Evolutionary conservation across 2,329 filamentous ascomycete genomes (phyloP).

Genomic region (Acephala macrosclerotiorum): DNA sequence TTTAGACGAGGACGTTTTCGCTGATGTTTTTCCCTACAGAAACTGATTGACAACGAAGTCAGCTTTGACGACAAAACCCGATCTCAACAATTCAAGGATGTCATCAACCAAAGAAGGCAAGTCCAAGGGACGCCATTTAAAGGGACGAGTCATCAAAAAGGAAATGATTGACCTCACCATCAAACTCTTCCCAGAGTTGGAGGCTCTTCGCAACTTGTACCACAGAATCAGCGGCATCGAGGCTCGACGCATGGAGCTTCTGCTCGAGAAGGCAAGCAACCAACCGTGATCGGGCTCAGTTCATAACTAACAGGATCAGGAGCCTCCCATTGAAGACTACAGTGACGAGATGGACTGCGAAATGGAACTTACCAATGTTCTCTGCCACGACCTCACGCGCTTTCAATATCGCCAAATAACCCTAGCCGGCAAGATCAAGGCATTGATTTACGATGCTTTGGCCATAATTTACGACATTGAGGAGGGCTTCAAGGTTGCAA

Average conservation of each 20-base stretch:
- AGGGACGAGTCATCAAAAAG: background rate
- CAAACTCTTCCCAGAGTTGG: background rate
- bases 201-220: background rate
- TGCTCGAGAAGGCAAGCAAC: background rate
- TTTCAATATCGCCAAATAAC: background rate
- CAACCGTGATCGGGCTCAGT: background rate
- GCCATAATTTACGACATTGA: background rate
- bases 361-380: background rate
- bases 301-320: background rate
- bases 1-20: background rate
- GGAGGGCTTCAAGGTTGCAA: background rate
- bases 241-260: background rate
- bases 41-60: background rate
- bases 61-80: background rate
- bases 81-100: background rate
- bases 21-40: background rate
- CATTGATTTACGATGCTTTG: background rate
- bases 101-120: background rate
- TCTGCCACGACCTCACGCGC: background rate
- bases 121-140: background rate
- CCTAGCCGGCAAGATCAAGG: background rate
- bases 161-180: background rate
- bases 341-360: background rate
- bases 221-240: background rate
- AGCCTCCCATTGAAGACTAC: background rate